Percentiles rank a stretch among this genome's conserved stretches.
These are phyloP conservation scores for Peronosclerospora sorghi DNA, from an alignment of 352 stramenopile genomes.

Conservation along the genomic window DNA sequence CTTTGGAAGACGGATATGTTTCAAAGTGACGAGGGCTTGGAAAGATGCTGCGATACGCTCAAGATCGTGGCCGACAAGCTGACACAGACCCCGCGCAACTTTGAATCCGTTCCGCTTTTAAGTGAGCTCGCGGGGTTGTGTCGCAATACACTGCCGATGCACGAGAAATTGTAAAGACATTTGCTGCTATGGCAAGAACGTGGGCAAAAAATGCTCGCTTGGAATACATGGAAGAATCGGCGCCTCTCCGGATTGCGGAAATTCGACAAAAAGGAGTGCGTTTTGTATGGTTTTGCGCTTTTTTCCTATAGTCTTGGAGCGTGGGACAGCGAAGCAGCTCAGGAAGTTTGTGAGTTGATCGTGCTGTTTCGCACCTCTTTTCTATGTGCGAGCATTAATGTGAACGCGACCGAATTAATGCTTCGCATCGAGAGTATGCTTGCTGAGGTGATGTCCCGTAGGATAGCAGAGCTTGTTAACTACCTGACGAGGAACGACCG, in stretches of 20 bases:
- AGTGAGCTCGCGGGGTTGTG: constrained; percentile 17
- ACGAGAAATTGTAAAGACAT: constrained; percentile 6
- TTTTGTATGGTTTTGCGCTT: constrained; percentile 31
- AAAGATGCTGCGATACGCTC: constrained; percentile 16
- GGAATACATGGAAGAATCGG: constrained; percentile 5
- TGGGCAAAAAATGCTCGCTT: constrained; percentile 17
- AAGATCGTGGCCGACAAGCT: constrained; percentile 12
- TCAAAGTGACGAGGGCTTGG: neutral
- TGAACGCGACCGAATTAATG: constrained; percentile 12
- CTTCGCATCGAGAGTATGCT: constrained; percentile 15
- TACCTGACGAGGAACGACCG: constrained; percentile 3
- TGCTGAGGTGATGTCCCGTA: constrained; percentile 26
- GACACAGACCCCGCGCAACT: constrained; percentile 18
- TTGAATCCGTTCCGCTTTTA: constrained; percentile 23
- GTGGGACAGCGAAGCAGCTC: constrained; percentile 4
- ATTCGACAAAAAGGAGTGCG: no score
- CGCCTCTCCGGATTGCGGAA: constrained; percentile 4
- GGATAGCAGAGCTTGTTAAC: constrained; percentile 9
- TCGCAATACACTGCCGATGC: constrained; percentile 17
- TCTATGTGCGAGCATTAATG: constrained; percentile 13
- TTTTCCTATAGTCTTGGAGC: constrained; percentile 15
- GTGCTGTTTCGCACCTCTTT: constrained; percentile 34
- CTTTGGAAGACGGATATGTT: constrained; percentile 37
- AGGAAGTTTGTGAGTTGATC: constrained; percentile 32
- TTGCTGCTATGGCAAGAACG: constrained; percentile 15